Percentiles rank a stretch among this genome's conserved stretches.
phyloP scores from a whole-genome alignment of 768 basidiomycete species.

The Russula abietina region DNA sequence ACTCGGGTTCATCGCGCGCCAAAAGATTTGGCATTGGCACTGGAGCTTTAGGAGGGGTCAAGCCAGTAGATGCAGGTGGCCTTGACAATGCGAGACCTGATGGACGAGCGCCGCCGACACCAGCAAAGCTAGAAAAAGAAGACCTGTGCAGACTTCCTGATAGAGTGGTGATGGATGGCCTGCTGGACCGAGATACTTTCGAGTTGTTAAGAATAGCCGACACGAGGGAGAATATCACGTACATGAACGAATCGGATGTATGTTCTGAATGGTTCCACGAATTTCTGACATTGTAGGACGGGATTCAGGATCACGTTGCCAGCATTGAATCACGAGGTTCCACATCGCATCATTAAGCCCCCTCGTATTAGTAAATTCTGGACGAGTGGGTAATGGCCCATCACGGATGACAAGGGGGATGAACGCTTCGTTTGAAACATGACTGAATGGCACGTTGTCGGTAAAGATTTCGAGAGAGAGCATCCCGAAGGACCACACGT shows the following conservation, averaged over 20 bases:
- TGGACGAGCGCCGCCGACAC: background rate
- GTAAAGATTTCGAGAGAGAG: conserved; percentile 43
- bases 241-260: conserved; percentile 15
- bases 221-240: background rate
- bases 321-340: conserved; percentile 40
- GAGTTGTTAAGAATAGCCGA: background rate
- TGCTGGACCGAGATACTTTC: conserved; percentile 2
- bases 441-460: conserved; percentile 37
- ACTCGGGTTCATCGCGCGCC: background rate
- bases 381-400: conserved; percentile 37
- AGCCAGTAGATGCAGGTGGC: background rate
- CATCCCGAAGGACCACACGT: conserved; percentile 49
- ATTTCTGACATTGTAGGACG: conserved; percentile 38
- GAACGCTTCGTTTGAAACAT: conserved; percentile 31
- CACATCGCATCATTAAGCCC: conserved; percentile 40
- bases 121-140: background rate
- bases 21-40: background rate
- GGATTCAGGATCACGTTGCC: conserved; percentile 36
- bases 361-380: conserved; percentile 29
- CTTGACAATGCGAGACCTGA: conserved; percentile 6
- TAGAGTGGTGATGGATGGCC: background rate
- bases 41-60: conserved; percentile 6
- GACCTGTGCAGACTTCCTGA: background rate
- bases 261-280: conserved; percentile 24
- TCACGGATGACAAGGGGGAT: conserved; percentile 36